Evolutionary conservation across 2,329 filamentous ascomycete genomes (phyloP), one percentile per base, ranked within the genome.

Genomic region (Xylaria multiplex): DNA sequence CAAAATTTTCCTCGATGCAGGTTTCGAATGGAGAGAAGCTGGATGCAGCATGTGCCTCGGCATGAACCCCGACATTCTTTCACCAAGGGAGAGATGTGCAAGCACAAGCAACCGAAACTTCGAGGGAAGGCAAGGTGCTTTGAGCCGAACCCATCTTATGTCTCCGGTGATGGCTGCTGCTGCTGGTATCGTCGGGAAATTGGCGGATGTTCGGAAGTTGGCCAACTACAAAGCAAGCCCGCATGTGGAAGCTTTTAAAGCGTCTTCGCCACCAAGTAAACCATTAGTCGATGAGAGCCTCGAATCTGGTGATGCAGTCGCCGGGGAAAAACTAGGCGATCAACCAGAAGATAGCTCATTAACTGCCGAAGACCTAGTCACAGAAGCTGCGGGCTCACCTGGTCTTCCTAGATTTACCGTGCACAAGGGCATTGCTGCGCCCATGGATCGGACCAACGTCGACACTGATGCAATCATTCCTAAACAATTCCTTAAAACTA

Each of bases 391-490:
- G 48, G 76, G 78, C 58, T 80, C 85, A 14, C 83, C 84, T 30
- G 93, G 93, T 55, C 90, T 97, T 69, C 90, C 93, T 70, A 93
- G 93, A 77, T 98, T 98, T 81, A 89, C 88, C 27, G 86, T 88
- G 53, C 87, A 96, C 72, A 95, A 91, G 81, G 96, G 95, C 64
- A 90, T 95, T 71, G 93, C 93, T 1, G 96, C 94, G 11, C 93
- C 93, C 2, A 83, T 99, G 80, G 92, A 97, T 69, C 89, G 91
- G 74, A 86, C 91, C 71, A 99, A 99, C 79, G 90, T 97, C 73
- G 96, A 99, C 82, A 99, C 96, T n/a, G 96, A 99, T 76, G 95
- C 95, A 77, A 97, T 98, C 80, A 99, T 99, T 73, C 96, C 96
- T 70, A 99, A 99, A 82, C 96, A 99, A 79, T 99, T 98, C 84